Conservation (phyloP, 2,329 filamentous ascomycete species). For the Sporothrix variecibatus region DNA sequence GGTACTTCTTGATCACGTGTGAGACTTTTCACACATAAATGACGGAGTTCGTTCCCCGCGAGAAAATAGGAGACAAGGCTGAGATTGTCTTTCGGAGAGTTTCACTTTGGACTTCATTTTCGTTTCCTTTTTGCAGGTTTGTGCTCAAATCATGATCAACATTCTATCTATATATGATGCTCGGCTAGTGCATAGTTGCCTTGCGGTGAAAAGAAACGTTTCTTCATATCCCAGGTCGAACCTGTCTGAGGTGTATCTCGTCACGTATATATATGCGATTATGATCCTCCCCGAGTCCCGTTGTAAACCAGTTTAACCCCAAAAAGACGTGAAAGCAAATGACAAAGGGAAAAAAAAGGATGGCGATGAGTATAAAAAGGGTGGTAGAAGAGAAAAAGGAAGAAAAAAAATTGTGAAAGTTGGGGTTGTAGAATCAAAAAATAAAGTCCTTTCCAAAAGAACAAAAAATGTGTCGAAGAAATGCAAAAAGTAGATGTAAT, state of each 20-base stretch:
- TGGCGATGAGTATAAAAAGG: neutral
- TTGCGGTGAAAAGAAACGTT: slow-evolving; percentile 40
- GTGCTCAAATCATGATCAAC: neutral
- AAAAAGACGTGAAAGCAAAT: neutral
- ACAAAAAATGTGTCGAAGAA: neutral
- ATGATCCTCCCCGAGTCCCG: neutral
- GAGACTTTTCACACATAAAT: neutral
- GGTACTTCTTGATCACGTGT: neutral
- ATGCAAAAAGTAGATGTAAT: neutral
- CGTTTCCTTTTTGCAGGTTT: neutral
- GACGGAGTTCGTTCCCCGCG: neutral
- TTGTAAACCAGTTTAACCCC: neutral
- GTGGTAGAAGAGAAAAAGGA: neutral
- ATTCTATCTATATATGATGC: neutral
- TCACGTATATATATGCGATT: slow-evolving; percentile 8
- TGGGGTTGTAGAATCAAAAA: neutral
- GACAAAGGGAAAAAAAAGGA: neutral
- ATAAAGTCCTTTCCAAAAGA: neutral
- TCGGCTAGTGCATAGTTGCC: neutral
- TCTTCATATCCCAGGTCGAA: slow-evolving; percentile 8
- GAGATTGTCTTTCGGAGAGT: neutral
- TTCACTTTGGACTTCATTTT: neutral
- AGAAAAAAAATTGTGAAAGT: neutral
- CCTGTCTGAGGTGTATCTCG: neutral
- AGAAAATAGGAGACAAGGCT: neutral